Base-by-base conservation (phyloP, 2,329 filamentous ascomycete genomes). In the Didymosphaeria variabile region DNA sequence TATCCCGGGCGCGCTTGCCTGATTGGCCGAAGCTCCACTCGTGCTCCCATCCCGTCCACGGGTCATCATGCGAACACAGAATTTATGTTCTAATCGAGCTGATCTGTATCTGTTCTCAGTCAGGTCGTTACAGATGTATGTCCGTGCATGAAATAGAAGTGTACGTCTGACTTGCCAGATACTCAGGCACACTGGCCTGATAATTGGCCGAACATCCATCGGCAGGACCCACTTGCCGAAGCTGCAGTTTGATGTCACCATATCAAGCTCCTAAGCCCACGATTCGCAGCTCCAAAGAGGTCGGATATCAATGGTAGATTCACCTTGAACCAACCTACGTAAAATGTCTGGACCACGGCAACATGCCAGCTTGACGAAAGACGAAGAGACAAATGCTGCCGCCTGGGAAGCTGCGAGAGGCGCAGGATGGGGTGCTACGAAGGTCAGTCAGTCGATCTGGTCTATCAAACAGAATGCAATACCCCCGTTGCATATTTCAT, bases 391-490 rank as follows among this genome's bases (percentile, higher is more conserved):
- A 53, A 86, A 86, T 64, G 83, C 86, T 59, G 91, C 91, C 50
- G 88, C 90, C 45, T 90, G 89, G 87, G 90, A 91, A 71, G 91
- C 90, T 38, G 84, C 84, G 2, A 84, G 84, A 64, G 92, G 91
- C 38, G 91, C 90, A 19, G 78, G 86, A 34, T 79, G 84, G 49
- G 91, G 91, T 19, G 90, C 89, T 40, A 78, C 86, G 19, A 92
- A 90, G 83, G 85, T 86, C 79, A 62, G 85, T 86, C 79, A 62
- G 78, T 57, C 38, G 12, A 6, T 59, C 56, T 61, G 21, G 56
- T 55, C 8, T 19, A 40, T 32, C 17, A 29, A 19, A 36, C 9
- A 36, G 2, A 12, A 8, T 15, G 26, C 34, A 12, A 10, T 15
- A 36, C 34, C 10, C 2, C 13, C 13, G 9, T 36, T 36, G 34